Evolutionary conservation across 345 rosid genomes (phyloP).

Genomic region (Camelina laxa): DNA sequence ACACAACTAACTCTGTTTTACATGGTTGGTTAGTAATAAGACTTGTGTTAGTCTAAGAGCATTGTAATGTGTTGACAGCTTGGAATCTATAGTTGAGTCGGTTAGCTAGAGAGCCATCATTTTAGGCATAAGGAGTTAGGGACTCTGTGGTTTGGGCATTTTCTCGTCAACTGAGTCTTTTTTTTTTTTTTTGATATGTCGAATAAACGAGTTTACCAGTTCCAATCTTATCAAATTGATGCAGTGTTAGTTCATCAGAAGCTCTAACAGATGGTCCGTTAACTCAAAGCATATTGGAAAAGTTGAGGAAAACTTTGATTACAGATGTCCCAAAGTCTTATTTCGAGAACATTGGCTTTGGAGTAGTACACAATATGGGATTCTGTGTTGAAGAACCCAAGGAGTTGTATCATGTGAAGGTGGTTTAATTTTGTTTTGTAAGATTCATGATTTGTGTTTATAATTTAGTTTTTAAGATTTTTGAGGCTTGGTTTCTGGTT

Average conservation of each 20-base stretch:
- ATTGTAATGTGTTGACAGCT: background rate
- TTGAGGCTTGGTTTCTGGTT: conserved; percentile 11
- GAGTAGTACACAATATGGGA: conserved; percentile 52
- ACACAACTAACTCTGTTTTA: background rate
- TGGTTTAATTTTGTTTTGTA: conserved; percentile 2
- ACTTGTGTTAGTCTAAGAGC: background rate
- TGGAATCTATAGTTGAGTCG: too few species aligned
- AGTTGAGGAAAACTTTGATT: conserved; percentile 43
- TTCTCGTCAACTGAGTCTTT: background rate
- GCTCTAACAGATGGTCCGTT: conserved; percentile 30
- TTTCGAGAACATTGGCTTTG: conserved; percentile 42
- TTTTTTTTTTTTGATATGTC: background rate
- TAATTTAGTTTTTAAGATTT: background rate
- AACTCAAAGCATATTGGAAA: conserved; percentile 44
- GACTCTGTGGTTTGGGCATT: background rate
- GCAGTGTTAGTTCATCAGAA: conserved; percentile 36
- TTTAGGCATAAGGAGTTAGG: background rate
- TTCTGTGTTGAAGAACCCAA: conserved; percentile 47
- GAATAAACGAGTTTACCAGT: background rate
- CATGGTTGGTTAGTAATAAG: conserved; percentile 1
- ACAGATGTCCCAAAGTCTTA: conserved; percentile 54
- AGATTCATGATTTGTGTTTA: background rate
- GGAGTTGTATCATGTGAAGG: conserved; percentile 63
- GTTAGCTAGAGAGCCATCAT: background rate
- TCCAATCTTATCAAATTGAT: background rate